Percentiles rank a stretch among this genome's conserved stretches.
These are phyloP conservation scores for Stygiomarasmius scandens DNA, from an alignment of 1,284 basidiomycete species.

Conservation along the genomic window DNA sequence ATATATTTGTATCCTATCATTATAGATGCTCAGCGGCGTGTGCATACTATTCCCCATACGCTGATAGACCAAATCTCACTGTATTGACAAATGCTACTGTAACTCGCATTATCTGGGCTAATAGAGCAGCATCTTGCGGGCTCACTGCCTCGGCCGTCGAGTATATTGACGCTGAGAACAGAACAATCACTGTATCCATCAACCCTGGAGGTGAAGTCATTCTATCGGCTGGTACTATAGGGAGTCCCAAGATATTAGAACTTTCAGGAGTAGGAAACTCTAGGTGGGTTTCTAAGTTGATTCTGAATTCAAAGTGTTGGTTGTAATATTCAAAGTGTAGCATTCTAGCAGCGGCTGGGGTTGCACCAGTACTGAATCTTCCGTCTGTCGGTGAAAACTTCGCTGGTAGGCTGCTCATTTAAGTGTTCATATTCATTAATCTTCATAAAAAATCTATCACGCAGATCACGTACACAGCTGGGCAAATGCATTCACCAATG, in stretches of 20 bases:
- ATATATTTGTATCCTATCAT: neutral
- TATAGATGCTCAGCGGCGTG: constrained; percentile 10
- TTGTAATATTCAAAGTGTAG: constrained; percentile 10
- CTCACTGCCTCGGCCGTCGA: constrained; percentile 23
- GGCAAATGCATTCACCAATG: constrained; percentile 32
- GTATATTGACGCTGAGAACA: constrained; percentile 15
- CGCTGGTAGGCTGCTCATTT: no score
- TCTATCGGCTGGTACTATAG: constrained; percentile 30
- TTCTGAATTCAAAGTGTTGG: neutral
- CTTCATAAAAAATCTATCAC: neutral
- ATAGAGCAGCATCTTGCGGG: neutral
- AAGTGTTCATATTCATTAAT: no score
- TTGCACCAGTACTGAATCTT: constrained; percentile 23
- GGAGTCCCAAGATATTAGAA: constrained; percentile 32
- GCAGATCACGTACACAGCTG: constrained; percentile 36
- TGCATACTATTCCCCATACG: constrained; percentile 21
- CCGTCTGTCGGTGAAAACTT: constrained; percentile 32
- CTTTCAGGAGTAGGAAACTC: constrained; percentile 33
- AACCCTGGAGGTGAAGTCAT: constrained; percentile 23
- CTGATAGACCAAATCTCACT: constrained; percentile 22
- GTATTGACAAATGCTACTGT: constrained; percentile 27
- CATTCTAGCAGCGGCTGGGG: constrained; percentile 24
- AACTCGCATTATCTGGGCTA: constrained; percentile 27
- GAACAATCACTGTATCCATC: constrained; percentile 7
- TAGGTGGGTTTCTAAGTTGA: constrained; percentile 21